Evolutionary conservation across 2,329 filamentous ascomycete species (phyloP).

Genomic region (Sphaerulina populicola): DNA sequence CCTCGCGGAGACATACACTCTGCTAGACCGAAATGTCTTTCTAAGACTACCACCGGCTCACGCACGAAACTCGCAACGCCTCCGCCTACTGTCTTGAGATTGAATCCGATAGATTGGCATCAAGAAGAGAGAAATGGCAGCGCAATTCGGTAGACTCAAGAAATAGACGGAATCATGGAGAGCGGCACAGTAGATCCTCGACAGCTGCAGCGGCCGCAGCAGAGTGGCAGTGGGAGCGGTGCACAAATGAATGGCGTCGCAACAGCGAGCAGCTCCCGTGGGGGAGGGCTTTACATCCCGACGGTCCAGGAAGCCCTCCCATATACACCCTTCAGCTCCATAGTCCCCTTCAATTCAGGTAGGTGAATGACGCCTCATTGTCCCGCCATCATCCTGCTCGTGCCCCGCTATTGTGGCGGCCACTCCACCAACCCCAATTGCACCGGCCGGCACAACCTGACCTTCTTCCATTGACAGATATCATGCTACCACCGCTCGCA

Average conservation of each 20-base stretch:
- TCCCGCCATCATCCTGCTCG: conserved; percentile 3
- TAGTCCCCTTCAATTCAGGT: conserved; percentile 72
- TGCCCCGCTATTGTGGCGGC: not conserved
- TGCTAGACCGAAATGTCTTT: not conserved
- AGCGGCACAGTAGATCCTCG: conserved; percentile 13
- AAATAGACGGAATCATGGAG: conserved; percentile 9
- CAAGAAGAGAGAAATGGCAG: conserved; percentile 7
- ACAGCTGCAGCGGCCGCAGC: conserved; percentile 5
- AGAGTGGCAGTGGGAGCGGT: conserved; percentile 5
- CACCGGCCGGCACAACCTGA: conserved; percentile 5
- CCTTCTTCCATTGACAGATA: conserved; percentile 29
- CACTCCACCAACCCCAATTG: conserved; percentile 2
- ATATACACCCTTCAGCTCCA: conserved; percentile 74
- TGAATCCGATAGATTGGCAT: not conserved
- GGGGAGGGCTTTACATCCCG: conserved; percentile 29
- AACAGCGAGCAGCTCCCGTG: conserved; percentile 8
- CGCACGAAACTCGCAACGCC: conserved; percentile 3
- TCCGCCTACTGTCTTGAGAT: conserved; percentile 8
- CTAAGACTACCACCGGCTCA: not conserved
- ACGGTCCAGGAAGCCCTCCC: conserved; percentile 66
- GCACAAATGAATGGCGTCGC: conserved; percentile 15
- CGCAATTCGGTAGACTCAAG: not conserved
- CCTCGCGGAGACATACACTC: not conserved
- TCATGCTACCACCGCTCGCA: conserved; percentile 41
- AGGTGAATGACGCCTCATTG: conserved; percentile 24